Percentiles rank a stretch among this genome's conserved stretches.
phyloP scores from a whole-genome alignment of 208 protist genomes.

The Leptomonas pyrrhocoris region DNA sequence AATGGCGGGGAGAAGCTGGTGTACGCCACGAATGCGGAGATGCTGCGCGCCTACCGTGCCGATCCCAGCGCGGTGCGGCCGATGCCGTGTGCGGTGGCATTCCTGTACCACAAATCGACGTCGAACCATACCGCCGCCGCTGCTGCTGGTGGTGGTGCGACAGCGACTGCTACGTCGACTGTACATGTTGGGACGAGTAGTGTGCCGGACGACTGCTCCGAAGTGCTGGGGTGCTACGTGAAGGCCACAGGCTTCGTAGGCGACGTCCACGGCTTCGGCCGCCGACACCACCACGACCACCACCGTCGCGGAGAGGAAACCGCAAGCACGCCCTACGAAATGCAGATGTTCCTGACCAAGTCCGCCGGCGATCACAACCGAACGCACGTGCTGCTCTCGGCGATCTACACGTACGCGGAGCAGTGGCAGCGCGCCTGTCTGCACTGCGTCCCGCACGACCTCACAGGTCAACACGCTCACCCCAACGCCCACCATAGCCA shows the following conservation, averaged over 20 bases:
- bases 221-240: constrained; percentile 52
- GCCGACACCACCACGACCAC: neutral
- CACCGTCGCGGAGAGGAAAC: too few relatives aligned
- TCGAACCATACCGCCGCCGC: too few relatives aligned
- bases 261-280: constrained; percentile 28
- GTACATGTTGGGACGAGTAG: neutral
- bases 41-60: constrained; percentile 32
- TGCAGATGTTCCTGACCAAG: constrained; percentile 74
- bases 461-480: neutral
- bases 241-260: constrained; percentile 50
- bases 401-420: constrained; percentile 55
- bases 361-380: constrained; percentile 77
- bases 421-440: constrained; percentile 65
- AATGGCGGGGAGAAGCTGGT: constrained; percentile 26
- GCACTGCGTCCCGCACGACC: constrained; percentile 33
- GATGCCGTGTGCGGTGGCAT: constrained; percentile 67
- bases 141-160: neutral
- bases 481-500: neutral
- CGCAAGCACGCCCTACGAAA: constrained; percentile 47
- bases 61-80: constrained; percentile 36
- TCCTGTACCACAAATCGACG: constrained; percentile 39
- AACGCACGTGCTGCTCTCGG: constrained; percentile 52
- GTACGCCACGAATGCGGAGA: constrained; percentile 46
- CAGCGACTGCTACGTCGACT: neutral
- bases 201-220: constrained; percentile 38